A percentile compares a stretch with the other conserved stretches of the same genome.
Conservation (phyloP, 768 basidiomycete genomes). For the Boletellus ananas region DNA sequence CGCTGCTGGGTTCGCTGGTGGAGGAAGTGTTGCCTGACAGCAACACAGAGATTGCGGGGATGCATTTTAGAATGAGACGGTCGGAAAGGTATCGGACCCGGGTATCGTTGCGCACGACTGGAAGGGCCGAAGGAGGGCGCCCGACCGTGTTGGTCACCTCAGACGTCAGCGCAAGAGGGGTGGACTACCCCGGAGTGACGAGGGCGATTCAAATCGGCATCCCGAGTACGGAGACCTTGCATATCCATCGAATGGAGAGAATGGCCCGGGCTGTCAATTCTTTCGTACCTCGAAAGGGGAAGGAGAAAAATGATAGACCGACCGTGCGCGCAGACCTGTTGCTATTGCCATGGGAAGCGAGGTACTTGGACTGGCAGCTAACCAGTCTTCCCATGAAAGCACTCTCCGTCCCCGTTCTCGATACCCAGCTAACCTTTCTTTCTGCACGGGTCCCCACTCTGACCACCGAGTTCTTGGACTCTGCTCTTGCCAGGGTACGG, state of each 20-base stretch:
- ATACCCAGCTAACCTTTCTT: slow-evolving; percentile 10
- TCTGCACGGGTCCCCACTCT: slow-evolving; percentile 9
- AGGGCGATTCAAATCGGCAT: slow-evolving; percentile 90
- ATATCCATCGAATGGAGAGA: slow-evolving; percentile 83
- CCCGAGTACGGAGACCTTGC: slow-evolving; percentile 64
- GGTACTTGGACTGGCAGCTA: slow-evolving; percentile 61
- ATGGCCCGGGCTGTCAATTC: slow-evolving; percentile 67
- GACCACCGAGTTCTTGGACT: slow-evolving; percentile 24
- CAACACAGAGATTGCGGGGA: slow-evolving; percentile 64
- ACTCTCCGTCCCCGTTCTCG: slow-evolving; percentile 32
- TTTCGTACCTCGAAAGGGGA: slow-evolving; percentile 3
- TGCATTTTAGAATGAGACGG: slow-evolving; percentile 65
- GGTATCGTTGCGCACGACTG: slow-evolving; percentile 8
- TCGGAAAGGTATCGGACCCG: slow-evolving; percentile 26
- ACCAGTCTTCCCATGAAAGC: slow-evolving; percentile 66
- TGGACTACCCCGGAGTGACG: slow-evolving; percentile 86
- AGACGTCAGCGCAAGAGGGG: slow-evolving; percentile 84
- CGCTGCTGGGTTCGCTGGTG: slow-evolving; percentile 52
- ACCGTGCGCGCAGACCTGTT: slow-evolving; percentile 67
- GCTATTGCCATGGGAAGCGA: slow-evolving; percentile 73
- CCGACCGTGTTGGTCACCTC: slow-evolving; percentile 75
- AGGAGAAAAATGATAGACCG: neutral
- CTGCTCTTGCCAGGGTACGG: slow-evolving; percentile 30
- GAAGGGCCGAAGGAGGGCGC: slow-evolving; percentile 23
- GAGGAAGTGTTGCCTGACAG: slow-evolving; percentile 47